Conservation (phyloP, 2,329 filamentous ascomycete species). For the Botrytis deweyae region DNA sequence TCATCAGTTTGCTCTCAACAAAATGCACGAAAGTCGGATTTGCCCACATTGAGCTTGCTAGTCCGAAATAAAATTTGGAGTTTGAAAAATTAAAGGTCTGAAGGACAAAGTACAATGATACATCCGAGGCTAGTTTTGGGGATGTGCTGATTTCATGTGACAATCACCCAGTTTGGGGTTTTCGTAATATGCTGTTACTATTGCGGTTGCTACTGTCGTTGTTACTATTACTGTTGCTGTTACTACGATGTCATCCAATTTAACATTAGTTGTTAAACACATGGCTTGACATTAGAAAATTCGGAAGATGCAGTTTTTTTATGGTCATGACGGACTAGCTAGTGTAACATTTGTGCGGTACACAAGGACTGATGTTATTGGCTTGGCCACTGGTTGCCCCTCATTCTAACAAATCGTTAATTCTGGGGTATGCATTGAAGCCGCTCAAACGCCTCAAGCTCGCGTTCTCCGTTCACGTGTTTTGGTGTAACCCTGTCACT, state of each 20-base stretch:
- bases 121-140: neutral
- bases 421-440: conserved; percentile 2
- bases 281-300: neutral
- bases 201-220: neutral
- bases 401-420: neutral
- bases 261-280: neutral
- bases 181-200: neutral
- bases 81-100: neutral
- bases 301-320: neutral
- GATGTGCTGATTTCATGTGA: neutral
- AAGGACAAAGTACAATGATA: neutral
- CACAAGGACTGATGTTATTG: neutral
- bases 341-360: neutral
- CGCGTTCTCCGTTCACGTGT: neutral
- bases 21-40: conserved; percentile 6
- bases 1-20: conserved; percentile 1
- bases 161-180: neutral
- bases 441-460: neutral
- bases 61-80: neutral
- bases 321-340: neutral
- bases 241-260: neutral
- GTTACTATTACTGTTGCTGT: neutral
- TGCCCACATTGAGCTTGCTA: conserved; percentile 5
- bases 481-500: neutral
- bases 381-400: neutral